These are phyloP conservation scores for Septoria linicola DNA, from an alignment of 2,329 filamentous ascomycete genomes.

Conservation along the genomic window DNA sequence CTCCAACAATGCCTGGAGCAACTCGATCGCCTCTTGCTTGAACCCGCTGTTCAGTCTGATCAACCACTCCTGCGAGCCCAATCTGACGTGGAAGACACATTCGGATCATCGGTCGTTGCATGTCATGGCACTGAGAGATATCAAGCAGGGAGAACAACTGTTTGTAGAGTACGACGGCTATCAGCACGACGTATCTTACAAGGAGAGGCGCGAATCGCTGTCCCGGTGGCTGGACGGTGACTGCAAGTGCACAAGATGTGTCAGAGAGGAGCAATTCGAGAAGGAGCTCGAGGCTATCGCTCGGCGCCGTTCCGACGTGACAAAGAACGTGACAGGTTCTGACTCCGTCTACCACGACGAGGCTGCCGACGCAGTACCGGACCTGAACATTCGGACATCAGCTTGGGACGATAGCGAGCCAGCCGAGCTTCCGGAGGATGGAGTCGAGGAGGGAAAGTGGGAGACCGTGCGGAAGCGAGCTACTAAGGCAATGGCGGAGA, in stretches of 20 bases:
- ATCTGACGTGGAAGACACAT: slow-evolving; percentile 72
- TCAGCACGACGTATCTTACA: slow-evolving; percentile 19
- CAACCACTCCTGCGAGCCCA: slow-evolving; percentile 92
- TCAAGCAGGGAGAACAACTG: slow-evolving; percentile 32
- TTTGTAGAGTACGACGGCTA: slow-evolving; percentile 35
- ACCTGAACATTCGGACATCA: neutral
- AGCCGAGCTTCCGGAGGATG: slow-evolving; percentile 6
- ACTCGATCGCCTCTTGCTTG: slow-evolving; percentile 50
- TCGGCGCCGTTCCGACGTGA: neutral
- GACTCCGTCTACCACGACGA: no score
- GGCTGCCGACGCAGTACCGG: neutral
- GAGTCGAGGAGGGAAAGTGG: slow-evolving; percentile 3
- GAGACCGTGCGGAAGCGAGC: neutral
- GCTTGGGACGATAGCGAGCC: neutral
- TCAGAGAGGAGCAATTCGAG: slow-evolving; percentile 26
- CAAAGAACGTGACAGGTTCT: no score
- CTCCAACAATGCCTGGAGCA: slow-evolving; percentile 78
- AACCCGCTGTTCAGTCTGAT: slow-evolving; percentile 92
- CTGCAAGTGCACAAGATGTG: slow-evolving; percentile 33
- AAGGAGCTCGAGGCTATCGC: neutral
- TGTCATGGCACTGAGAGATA: slow-evolving; percentile 16
- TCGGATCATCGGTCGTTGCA: slow-evolving; percentile 25
- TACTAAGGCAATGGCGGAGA: no score
- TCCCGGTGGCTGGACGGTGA: slow-evolving; percentile 31
- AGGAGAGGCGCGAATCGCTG: slow-evolving; percentile 24